A percentile compares a stretch with the other conserved stretches of the same genome.
Evolutionary conservation across 164 flowering plant species (phyloP).

Genomic region (Dillenia turbinata): DNA sequence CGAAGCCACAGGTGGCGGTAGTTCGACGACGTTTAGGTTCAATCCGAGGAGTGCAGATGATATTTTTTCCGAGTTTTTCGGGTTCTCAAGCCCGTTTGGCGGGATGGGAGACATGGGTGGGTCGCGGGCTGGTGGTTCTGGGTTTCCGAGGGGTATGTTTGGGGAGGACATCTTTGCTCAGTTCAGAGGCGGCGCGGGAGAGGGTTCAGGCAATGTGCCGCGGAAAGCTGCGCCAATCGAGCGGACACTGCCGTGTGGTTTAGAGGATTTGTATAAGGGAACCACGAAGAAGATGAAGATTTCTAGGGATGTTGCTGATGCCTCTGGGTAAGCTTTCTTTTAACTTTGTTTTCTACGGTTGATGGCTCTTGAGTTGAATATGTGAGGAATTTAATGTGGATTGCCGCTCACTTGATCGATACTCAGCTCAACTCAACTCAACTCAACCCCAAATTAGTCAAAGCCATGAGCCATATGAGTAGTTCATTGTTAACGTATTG

Average conservation of each 20-base stretch:
- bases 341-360: not conserved
- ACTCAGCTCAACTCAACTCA: too few relatives aligned
- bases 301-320: constrained; percentile 77
- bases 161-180: constrained; percentile 55
- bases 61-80: constrained; percentile 85
- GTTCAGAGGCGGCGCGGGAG: constrained; percentile 47
- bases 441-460: too few relatives aligned
- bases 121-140: constrained; percentile 32
- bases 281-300: constrained; percentile 95
- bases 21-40: constrained; percentile 51
- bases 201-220: constrained; percentile 29
- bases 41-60: constrained; percentile 81
- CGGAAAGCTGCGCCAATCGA: constrained; percentile 68
- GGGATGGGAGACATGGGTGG: constrained; percentile 62
- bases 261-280: constrained; percentile 93
- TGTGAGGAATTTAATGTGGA: too few relatives aligned
- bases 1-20: constrained; percentile 26
- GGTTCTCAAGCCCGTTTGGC: constrained; percentile 66
- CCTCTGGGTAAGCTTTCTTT: constrained; percentile 56
- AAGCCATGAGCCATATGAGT: too few relatives aligned
- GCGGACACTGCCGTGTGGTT: constrained; percentile 59
- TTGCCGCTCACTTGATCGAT: too few relatives aligned
- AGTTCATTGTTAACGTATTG: too few relatives aligned
- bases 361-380: too few relatives aligned
- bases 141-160: constrained; percentile 48